phyloP scores from a whole-genome alignment of 1,284 basidiomycete species.

The Apiotrichum siamense region DNA sequence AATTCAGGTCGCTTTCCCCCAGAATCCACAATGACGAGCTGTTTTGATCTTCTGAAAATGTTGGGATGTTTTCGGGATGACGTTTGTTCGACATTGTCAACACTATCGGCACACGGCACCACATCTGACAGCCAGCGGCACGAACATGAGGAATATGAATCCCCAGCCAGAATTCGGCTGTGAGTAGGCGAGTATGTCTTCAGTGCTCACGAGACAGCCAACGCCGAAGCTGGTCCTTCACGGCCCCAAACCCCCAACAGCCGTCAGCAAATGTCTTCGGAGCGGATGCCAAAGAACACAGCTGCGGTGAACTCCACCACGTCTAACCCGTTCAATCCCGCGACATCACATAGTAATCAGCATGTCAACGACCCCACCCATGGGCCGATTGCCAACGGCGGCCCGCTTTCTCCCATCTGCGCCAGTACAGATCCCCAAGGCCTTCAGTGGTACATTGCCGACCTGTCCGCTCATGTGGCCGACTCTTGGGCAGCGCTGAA shows the following conservation, averaged over 20 bases:
- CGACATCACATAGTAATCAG: too few species aligned
- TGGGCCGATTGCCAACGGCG: too few species aligned
- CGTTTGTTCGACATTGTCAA: too few species aligned
- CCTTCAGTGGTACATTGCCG: background rate
- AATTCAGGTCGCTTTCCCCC: background rate
- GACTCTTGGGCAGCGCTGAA: background rate
- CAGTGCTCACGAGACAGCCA: background rate
- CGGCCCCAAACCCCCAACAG: background rate
- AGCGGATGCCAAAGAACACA: too few species aligned
- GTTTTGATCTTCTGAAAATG: too few species aligned
- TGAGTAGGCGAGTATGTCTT: background rate
- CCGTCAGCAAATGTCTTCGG: too few species aligned
- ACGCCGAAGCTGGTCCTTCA: background rate
- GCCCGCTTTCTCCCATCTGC: too few species aligned
- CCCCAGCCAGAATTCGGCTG: background rate
- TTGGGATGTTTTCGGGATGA: too few species aligned
- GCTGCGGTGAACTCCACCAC: too few species aligned
- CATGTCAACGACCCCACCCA: too few species aligned
- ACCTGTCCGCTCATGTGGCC: background rate
- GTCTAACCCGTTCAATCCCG: too few species aligned
- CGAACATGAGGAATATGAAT: background rate
- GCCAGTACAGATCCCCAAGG: too few species aligned
- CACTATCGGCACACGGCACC: background rate
- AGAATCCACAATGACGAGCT: background rate
- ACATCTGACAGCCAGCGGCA: background rate